phyloP scores from a whole-genome alignment of 345 rosid genomes.

The Toxicodendron radicans region DNA sequence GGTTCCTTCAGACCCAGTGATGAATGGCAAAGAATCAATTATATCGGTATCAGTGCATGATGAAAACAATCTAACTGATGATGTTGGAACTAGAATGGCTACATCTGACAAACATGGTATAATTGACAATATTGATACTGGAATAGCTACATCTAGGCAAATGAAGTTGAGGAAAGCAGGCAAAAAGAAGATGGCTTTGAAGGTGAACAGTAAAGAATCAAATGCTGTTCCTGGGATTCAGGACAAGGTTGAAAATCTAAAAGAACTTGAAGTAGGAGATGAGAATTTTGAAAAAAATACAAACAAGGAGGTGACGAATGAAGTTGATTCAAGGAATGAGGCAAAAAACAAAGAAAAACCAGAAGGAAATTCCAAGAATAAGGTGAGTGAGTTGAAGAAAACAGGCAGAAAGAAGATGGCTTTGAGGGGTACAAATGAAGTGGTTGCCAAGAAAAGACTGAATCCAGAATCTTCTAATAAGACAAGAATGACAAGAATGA shows the following conservation, averaged over 20 bases:
- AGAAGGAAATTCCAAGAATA: slow-evolving; percentile 9
- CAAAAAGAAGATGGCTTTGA: slow-evolving; percentile 9
- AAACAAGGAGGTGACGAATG: neutral
- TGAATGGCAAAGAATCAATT: neutral
- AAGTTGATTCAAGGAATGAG: slow-evolving; percentile 4
- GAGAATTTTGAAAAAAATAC: neutral
- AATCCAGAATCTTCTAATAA: slow-evolving; percentile 16
- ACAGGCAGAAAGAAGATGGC: slow-evolving; percentile 5
- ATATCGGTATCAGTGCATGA: neutral
- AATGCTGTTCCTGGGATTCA: neutral
- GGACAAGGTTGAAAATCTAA: neutral
- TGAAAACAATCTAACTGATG: neutral
- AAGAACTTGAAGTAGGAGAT: neutral
- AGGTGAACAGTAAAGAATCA: slow-evolving; percentile 2
- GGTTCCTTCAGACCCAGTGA: neutral
- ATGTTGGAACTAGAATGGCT: neutral
- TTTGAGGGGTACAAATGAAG: slow-evolving; percentile 10
- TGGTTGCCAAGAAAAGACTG: slow-evolving; percentile 1
- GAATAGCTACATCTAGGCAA: slow-evolving; percentile 7
- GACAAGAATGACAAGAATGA: neutral
- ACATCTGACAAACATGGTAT: neutral
- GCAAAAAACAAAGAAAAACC: slow-evolving; percentile 11
- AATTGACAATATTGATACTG: neutral
- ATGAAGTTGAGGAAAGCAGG: slow-evolving; percentile 6
- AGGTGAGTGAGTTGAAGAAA: slow-evolving; percentile 8